Evolutionary conservation across 73 alveolate species (phyloP).

Genomic region (Strombidium stylifer): DNA sequence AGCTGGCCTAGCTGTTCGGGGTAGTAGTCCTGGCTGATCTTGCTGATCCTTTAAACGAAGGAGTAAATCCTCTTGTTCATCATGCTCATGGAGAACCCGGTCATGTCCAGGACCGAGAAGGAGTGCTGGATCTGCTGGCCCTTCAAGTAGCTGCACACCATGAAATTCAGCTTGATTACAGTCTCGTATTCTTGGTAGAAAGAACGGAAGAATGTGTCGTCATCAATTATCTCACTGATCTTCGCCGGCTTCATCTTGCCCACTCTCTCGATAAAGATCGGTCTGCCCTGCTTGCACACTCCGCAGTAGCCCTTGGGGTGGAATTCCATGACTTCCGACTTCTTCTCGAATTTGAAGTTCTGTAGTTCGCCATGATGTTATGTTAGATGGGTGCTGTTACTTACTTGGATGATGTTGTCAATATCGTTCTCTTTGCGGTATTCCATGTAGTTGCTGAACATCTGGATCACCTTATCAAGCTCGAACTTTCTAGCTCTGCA

Average conservation of each 20-base stretch:
- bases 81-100: conserved; percentile 66
- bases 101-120: conserved; percentile 63
- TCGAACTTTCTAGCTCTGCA: conserved; percentile 87
- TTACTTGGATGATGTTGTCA: conserved; percentile 48
- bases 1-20: conserved; percentile 79
- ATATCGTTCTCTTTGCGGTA: conserved; percentile 79
- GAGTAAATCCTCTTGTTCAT: conserved; percentile 59
- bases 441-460: conserved; percentile 70
- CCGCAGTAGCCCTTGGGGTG: conserved; percentile 83
- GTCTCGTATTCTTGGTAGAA: conserved; percentile 74
- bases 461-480: conserved; percentile 59
- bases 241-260: conserved; percentile 60
- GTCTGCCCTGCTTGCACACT: conserved; percentile 71
- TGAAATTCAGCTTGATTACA: conserved; percentile 59
- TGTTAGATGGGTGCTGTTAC: background rate
- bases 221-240: conserved; percentile 50
- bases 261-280: conserved; percentile 69
- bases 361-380: background rate
- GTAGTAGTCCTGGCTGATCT: conserved; percentile 84
- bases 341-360: conserved; percentile 11
- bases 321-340: background rate
- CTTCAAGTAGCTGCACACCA: conserved; percentile 63
- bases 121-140: conserved; percentile 64
- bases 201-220: conserved; percentile 69
- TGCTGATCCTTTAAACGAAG: conserved; percentile 64